Conservation (phyloP, 805 yeast species). For the Yarrowia phangngaensis region DNA sequence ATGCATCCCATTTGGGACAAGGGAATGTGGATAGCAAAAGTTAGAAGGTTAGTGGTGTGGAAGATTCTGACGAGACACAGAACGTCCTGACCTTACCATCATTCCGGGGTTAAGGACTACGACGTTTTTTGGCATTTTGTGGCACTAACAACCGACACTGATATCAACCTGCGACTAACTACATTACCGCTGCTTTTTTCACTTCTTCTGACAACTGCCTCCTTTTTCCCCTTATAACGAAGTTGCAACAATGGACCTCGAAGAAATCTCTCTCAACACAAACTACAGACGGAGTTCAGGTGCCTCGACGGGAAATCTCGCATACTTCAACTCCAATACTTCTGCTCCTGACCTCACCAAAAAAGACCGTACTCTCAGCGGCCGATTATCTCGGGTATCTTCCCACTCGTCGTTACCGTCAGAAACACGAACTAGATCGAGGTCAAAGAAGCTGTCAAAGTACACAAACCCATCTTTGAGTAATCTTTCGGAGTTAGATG, state of each 20-base stretch:
- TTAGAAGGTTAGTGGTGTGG: no score
- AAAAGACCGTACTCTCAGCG: conserved; percentile 15
- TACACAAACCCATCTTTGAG: conserved; percentile 16
- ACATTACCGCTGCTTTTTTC: no score
- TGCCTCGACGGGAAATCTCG: conserved; percentile 8
- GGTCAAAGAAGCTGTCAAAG: not conserved
- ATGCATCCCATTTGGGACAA: conserved; percentile 26
- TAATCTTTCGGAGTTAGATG: conserved; percentile 10
- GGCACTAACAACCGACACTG: not conserved
- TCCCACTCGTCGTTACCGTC: conserved; percentile 2
- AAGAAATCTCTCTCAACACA: conserved; percentile 24
- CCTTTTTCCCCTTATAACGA: no score
- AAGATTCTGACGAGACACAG: no score
- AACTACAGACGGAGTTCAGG: conserved; percentile 20
- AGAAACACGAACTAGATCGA: not conserved
- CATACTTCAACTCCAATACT: conserved; percentile 1
- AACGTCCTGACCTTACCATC: no score
- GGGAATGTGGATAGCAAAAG: no score
- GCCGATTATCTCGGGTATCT: conserved; percentile 2
- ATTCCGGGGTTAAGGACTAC: no score
- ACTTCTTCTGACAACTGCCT: no score
- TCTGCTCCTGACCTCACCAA: not conserved
- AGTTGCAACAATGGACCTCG: conserved; percentile 16
- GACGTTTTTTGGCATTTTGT: no score
- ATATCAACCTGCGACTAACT: not conserved